Conservation (phyloP, 805 yeast species). For the Myxozyma sirexii region DNA sequence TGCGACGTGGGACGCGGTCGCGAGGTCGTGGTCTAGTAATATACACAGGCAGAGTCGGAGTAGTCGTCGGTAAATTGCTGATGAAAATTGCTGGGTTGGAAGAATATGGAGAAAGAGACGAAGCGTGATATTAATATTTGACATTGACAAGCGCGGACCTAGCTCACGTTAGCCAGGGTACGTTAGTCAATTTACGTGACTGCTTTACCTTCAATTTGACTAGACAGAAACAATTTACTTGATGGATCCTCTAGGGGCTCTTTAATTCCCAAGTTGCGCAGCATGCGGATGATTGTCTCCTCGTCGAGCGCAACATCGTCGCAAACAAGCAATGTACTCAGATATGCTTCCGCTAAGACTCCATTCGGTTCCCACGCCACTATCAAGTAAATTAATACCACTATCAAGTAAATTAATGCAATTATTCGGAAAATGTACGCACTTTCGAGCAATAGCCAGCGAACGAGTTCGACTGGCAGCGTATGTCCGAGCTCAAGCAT, state of each 20-base stretch:
- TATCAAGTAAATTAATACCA: no score
- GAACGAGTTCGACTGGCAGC: slow-evolving; percentile 4
- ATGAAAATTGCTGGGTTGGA: neutral
- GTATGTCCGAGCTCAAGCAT: slow-evolving; percentile 12
- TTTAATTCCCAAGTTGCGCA: slow-evolving; percentile 10
- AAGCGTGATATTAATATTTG: slow-evolving; percentile 2
- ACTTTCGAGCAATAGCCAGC: slow-evolving; percentile 20
- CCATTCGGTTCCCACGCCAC: slow-evolving; percentile 21
- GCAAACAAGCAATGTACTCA: neutral
- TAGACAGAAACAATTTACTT: neutral
- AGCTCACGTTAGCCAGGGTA: no score
- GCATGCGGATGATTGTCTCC: neutral
- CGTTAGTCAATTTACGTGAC: no score
- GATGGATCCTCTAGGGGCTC: neutral
- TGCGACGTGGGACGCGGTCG: neutral
- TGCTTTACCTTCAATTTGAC: neutral
- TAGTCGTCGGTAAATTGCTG: neutral
- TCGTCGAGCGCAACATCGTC: neutral
- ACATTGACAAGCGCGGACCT: neutral
- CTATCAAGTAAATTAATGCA: no score
- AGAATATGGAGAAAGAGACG: neutral
- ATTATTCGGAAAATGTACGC: neutral
- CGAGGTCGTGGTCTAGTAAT: slow-evolving; percentile 11
- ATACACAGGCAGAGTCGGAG: slow-evolving; percentile 12
- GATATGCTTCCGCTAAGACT: slow-evolving; percentile 8